Base-by-base conservation (phyloP, 2,329 filamentous ascomycete genomes). In the Dothistroma pini region DNA sequence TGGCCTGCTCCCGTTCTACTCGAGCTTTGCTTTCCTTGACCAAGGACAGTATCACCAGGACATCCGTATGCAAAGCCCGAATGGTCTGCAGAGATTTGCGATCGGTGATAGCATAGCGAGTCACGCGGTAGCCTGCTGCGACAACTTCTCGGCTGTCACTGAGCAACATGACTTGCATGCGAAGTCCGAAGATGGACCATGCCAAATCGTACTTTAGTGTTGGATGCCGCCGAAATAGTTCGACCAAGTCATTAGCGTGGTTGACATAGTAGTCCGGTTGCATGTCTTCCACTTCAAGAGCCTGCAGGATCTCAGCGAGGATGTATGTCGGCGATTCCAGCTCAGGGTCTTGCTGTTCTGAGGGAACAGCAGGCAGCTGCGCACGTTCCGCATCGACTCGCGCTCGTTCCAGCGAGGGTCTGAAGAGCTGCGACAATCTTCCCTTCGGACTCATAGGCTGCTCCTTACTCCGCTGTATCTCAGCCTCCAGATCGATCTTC, bases 11-110 rank as follows among this genome's bases (percentile, higher is more conserved):
- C 57, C 96, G 86, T 78, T 99, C 95, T 19, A 99, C 90, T 68
- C 93, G 93, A n/a, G 93, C 91, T 75, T 97, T 97, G 71, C 90
- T 89, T 74, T 97, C 95, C 74, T 97, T 97, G 66, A 96, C 91
- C 35, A 99, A 80, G 0, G 95, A 97, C 70, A 93, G 82, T 44
- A 96, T 91, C 31, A 97, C 93, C 21, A 97, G 81, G 69, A 91
- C 93, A 74, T 99, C 96, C 0, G 92, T 97, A 68, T 97, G 93
- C 21, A 97, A 80, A 14, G 84, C 84, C 59, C 93, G 86, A 63
- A 99, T 96, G 54, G 88, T 96, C 73, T 90, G 89, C 25, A 99
- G 81, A 2, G 95, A 99, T 52, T 87, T 88, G 35, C 92, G 83
- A 74, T 99, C 95, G 11, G 93, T 96, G 67, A 99, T 95, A 55